Evolutionary conservation across 164 flowering plant species (phyloP), one percentile per base, ranked within the genome.

Genomic region (Cinnamomum micranthum): DNA sequence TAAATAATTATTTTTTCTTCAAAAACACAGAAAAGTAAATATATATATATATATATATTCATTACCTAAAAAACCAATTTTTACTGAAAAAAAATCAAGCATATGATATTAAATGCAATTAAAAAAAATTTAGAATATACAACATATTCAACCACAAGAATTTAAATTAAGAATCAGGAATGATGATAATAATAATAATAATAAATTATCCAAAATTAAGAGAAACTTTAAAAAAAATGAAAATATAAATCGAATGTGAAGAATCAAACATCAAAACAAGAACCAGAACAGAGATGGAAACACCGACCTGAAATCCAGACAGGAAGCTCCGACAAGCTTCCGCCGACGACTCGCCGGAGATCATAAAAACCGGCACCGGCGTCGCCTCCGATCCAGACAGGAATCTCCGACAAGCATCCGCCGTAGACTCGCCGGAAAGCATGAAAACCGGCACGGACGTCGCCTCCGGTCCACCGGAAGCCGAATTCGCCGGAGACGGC

Each of bases 201-300:
- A 13, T 52, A 52, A 13, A 13, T 52, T 52, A 13, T 52, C 20
- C 59, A 13, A 17, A 7, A 14, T 6, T 24, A n/a, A 25, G 20
- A 12, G 27, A 55, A 71, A 71, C 28, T 59, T 14, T 19, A 62
- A 33, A 17, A 2, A 2, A 47, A 20, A 28, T 55, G 65, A 66
- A 52, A 52, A 13, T 52, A 14, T 14, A 52, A 13, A 13, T 52
- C 20, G 20, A 52, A 17, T 15, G 13, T 17, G 58, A 52, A 55
- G 27, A 73, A 77, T 62, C 77, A 65, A 62, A 24, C 60, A 75
- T 71, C 68, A 68, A 2, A 72, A 7, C 11, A 68, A 20, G 69
- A 51, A 60, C 7, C 35, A 31, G 35, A 31, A 69, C 41, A n/a
- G 66, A 74, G 13, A 64, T 31, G 11, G 35, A 55, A 28, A 14